These are phyloP conservation scores for Cryphonectria carpinicola DNA, from an alignment of 2,329 filamentous ascomycete species.

Conservation along the genomic window DNA sequence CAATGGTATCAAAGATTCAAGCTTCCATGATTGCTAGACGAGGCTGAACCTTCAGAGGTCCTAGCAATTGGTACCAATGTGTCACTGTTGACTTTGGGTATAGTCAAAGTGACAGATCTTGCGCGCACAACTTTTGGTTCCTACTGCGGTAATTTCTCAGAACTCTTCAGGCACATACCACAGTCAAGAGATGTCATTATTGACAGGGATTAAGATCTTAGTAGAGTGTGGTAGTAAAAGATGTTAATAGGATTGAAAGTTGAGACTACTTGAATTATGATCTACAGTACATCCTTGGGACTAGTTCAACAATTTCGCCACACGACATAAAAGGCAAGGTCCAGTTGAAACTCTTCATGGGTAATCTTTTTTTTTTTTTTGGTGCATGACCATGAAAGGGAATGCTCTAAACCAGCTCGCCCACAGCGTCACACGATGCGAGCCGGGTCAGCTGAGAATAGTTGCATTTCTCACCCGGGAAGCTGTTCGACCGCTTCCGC, in stretches of 20 bases:
- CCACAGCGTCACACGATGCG: background rate
- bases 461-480: background rate
- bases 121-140: background rate
- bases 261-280: background rate
- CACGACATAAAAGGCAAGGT: background rate
- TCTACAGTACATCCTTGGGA: too few species aligned
- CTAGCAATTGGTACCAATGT: too few species aligned
- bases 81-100: too few species aligned
- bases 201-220: background rate
- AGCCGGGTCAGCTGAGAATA: background rate
- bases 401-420: background rate
- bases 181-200: background rate
- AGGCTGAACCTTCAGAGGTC: too few species aligned
- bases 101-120: too few species aligned
- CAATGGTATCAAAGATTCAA: background rate
- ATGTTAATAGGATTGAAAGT: background rate
- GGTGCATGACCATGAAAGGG: background rate
- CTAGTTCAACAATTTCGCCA: background rate
- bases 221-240: background rate
- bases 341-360: background rate
- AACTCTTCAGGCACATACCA: too few species aligned
- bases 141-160: too few species aligned
- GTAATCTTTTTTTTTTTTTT: background rate
- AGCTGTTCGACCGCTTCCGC: background rate
- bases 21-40: too few species aligned